These are phyloP conservation scores for Leccinum incarnatum DNA, from an alignment of 768 basidiomycete species.

Conservation along the genomic window DNA sequence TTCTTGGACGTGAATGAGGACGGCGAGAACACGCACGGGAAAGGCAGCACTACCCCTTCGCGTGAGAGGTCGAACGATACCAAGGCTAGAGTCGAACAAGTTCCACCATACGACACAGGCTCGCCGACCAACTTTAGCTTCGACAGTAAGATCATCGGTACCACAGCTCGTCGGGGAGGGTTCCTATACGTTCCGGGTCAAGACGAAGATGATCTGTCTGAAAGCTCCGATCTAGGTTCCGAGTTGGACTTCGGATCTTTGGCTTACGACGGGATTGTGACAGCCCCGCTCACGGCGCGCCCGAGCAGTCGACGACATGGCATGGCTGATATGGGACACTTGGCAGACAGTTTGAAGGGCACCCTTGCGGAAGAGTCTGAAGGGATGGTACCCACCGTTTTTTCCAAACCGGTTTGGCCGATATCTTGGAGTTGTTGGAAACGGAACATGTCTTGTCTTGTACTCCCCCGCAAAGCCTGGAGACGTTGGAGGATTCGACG, in stretches of 20 bases:
- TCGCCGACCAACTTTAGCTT: no score
- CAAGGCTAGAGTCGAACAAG: no score
- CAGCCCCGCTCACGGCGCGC: not conserved
- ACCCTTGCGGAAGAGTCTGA: not conserved
- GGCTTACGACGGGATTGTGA: not conserved
- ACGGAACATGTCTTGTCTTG: not conserved
- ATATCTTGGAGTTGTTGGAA: not conserved
- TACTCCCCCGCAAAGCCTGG: not conserved
- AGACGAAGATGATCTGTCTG: no score
- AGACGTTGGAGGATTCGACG: not conserved
- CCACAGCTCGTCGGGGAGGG: no score
- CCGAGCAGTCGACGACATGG: constrained; percentile 9
- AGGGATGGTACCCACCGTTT: not conserved
- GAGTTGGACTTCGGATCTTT: not conserved
- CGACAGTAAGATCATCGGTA: no score
- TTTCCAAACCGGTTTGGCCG: not conserved
- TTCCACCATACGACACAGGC: no score
- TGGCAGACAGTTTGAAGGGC: not conserved
- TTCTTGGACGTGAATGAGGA: no score
- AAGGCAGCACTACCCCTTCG: no score
- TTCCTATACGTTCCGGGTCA: no score
- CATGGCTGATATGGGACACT: constrained; percentile 5
- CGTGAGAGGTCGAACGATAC: no score
- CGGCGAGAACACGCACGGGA: no score
- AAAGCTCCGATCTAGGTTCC: no score